Conservation (phyloP, 192 early-diverging fungal species). For the Backusella luteola region DNA sequence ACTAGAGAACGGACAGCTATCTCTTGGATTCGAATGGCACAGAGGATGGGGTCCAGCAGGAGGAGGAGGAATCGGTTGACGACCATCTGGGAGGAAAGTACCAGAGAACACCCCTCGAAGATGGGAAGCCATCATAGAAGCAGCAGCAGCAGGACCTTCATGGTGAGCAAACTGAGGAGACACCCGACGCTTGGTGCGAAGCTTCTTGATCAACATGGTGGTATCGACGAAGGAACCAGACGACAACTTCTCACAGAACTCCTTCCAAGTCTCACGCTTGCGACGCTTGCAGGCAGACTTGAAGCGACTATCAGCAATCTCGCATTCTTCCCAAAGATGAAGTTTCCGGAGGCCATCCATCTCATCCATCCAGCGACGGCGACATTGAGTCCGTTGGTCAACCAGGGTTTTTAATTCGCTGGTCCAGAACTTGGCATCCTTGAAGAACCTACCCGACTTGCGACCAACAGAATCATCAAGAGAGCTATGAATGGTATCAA, state of each 20-base stretch:
- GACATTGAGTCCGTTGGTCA: not conserved
- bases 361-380: not conserved
- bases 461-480: not conserved
- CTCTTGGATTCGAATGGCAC: too few relatives aligned
- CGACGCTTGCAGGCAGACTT: not conserved
- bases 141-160: not conserved
- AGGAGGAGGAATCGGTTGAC: not conserved
- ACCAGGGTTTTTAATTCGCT: not conserved
- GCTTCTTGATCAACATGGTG: not conserved
- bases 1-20: too few relatives aligned
- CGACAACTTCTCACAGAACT: not conserved
- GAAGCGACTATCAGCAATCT: not conserved
- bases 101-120: not conserved
- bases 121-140: not conserved
- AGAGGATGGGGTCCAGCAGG: not conserved
- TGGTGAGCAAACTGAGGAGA: not conserved
- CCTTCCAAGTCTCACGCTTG: not conserved
- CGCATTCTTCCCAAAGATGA: not conserved
- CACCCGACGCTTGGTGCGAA: not conserved
- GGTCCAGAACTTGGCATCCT: not conserved
- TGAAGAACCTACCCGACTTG: not conserved
- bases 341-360: not conserved
- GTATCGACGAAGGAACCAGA: not conserved
- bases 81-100: not conserved
- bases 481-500: not conserved